Conservation (phyloP, 768 basidiomycete genomes). For the Clitopilus hobsonii region DNA sequence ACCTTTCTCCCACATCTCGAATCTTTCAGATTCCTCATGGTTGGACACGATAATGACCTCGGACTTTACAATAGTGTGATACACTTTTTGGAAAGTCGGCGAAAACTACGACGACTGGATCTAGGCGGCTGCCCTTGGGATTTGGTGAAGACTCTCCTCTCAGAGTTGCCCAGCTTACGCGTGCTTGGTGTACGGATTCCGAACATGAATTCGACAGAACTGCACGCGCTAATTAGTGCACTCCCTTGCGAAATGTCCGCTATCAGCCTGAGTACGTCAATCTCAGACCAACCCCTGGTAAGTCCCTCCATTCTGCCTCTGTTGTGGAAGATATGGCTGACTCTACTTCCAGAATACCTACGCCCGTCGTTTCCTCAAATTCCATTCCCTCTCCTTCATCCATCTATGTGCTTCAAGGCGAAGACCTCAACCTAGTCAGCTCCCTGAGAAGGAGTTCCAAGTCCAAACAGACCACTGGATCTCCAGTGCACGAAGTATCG, state of each 20-base stretch:
- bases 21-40: constrained; percentile 58
- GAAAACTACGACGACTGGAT: constrained; percentile 49
- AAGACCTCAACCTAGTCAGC: constrained; percentile 50
- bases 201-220: constrained; percentile 34
- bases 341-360: constrained; percentile 41
- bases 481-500: constrained; percentile 45
- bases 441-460: constrained; percentile 56
- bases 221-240: constrained; percentile 32
- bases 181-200: constrained; percentile 57
- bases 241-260: constrained; percentile 48
- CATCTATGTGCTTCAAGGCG: constrained; percentile 46
- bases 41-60: constrained; percentile 57
- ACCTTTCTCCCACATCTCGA: constrained; percentile 61
- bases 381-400: constrained; percentile 52
- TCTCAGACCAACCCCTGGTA: constrained; percentile 49
- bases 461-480: constrained; percentile 55
- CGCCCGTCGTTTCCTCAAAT: constrained; percentile 39
- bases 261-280: constrained; percentile 45
- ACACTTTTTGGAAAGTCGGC: constrained; percentile 46
- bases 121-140: constrained; percentile 67
- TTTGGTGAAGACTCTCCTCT: constrained; percentile 44
- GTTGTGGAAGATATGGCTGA: not conserved
- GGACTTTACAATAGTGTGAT: constrained; percentile 50
- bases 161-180: constrained; percentile 45
- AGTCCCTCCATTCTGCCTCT: constrained; percentile 11